Percentiles rank a stretch among this genome's conserved stretches.
Conservation (phyloP, 192 early-diverging fungal species). For the Lunasporangiospora selenospora region DNA sequence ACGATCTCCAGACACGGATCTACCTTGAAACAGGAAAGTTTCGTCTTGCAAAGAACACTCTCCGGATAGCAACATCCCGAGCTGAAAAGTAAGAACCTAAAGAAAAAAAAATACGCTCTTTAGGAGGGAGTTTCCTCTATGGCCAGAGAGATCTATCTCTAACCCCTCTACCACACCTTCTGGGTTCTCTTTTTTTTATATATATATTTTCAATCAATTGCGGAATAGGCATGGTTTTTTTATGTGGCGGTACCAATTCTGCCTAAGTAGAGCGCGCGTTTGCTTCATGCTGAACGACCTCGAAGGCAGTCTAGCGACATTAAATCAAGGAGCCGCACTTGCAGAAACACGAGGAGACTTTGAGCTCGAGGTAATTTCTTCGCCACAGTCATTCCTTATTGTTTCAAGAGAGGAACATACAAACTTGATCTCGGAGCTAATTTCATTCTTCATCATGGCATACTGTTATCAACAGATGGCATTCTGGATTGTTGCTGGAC, state of each 20-base stretch:
- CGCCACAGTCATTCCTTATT: no score
- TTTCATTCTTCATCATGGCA: background rate
- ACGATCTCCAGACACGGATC: constrained; percentile 31
- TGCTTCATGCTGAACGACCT: constrained; percentile 28
- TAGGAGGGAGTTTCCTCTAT: no score
- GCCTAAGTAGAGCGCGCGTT: constrained; percentile 19
- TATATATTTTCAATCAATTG: background rate
- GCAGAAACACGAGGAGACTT: constrained; percentile 29
- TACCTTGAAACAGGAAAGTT: constrained; percentile 23
- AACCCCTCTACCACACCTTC: no score
- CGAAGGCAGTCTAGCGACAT: constrained; percentile 18
- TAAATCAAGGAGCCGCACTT: constrained; percentile 26
- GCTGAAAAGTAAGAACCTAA: constrained; percentile 21
- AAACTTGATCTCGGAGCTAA: no score
- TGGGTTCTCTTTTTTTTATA: no score
- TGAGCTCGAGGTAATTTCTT: constrained; percentile 41
- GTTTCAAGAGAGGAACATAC: no score
- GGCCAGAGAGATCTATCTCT: no score
- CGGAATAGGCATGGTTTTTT: constrained; percentile 25
- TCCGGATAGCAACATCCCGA: constrained; percentile 13
- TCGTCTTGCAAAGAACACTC: constrained; percentile 26
- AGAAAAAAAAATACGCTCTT: background rate
- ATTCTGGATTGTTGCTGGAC: constrained; percentile 46
- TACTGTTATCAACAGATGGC: constrained; percentile 12
- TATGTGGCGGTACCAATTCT: constrained; percentile 40